Percentiles rank a stretch among this genome's conserved stretches.
Evolutionary conservation across 73 alveolate species (phyloP).

Genomic region (Paramecium sexaurelia): DNA sequence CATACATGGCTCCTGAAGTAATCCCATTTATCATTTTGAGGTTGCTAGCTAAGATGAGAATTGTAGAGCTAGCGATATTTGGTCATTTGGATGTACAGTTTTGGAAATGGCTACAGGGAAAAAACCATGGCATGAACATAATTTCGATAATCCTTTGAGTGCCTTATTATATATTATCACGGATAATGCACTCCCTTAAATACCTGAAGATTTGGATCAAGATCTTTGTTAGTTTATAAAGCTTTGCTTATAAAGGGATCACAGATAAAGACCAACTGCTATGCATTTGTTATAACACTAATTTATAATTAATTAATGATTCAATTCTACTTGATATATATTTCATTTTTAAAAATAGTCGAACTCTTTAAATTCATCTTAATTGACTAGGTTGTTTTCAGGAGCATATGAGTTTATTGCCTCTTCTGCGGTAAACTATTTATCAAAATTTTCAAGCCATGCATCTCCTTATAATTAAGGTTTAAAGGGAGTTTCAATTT

Average conservation of each 20-base stretch:
- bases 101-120: conserved; percentile 68
- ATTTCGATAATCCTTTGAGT: conserved; percentile 56
- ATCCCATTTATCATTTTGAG: neutral
- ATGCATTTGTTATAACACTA: conserved; percentile 47
- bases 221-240: conserved; percentile 11
- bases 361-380: conserved; percentile 45
- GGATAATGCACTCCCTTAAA: conserved; percentile 52
- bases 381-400: conserved; percentile 5
- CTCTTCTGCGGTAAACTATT: conserved; percentile 69
- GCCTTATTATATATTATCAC: conserved; percentile 47
- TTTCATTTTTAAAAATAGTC: conserved; percentile 40
- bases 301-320: conserved; percentile 31
- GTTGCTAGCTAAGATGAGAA: neutral
- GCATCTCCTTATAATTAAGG: conserved; percentile 64
- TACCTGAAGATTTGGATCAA: conserved; percentile 59
- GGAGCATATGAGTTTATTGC: conserved; percentile 65
- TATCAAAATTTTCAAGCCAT: conserved; percentile 65
- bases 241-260: conserved; percentile 65
- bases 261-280: conserved; percentile 65
- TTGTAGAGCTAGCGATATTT: conserved; percentile 57
- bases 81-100: conserved; percentile 73
- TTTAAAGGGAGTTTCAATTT: conserved; percentile 69
- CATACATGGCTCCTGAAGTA: conserved; percentile 70
- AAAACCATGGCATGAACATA: conserved; percentile 66
- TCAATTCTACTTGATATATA: neutral